Evolutionary conservation across 306 rosid species (phyloP), one percentile per base, ranked within the genome.

Genomic region (Dalbergia cultrata): DNA sequence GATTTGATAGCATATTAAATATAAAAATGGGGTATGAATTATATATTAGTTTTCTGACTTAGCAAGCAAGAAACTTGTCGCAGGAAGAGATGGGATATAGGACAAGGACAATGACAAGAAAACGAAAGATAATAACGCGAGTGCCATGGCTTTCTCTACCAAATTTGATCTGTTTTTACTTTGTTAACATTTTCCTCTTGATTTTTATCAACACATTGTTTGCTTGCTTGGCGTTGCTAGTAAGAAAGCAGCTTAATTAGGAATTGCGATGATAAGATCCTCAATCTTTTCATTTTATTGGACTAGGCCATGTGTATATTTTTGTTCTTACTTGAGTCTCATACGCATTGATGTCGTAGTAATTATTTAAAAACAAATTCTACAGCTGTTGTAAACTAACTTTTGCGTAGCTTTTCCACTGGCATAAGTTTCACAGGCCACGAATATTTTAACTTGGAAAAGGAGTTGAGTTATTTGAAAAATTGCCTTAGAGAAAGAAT

Each of bases 91-190:
- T 47, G 14, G 6, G 37, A 41, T 7, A 75, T 22, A 39, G 49
- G 85, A 75, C 60, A 68, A 39, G 59, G 80, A 67, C 64, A 74
- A 75, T 0, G 66, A 61, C 56, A 76, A 54, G 59, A 61, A 76
- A 82, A 76, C 17, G 74, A 61, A 63, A 60, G 81, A 76, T 56
- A 76, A 61, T 70, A 50, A 76, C 49, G 75, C 59, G 41, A 75
- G 67, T 76, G 67, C 44, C 19, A 1, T 78, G 57, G 35, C 19
- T 68, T 68, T 78, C 64, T 33, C 74, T 53, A 76, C 78, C 82
- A 18, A 76, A 76, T 62, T 26, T 82, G 43, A 26, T 5, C 5
- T 41, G 82, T 82, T 68, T 62, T 52, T 75, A 33, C 52, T 45
- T 9, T 26, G 4, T 4, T 45, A 67, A 35, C 80, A 22, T 75